Base-by-base conservation (phyloP, 768 basidiomycete species). In the Crassisporium funariophilum region DNA sequence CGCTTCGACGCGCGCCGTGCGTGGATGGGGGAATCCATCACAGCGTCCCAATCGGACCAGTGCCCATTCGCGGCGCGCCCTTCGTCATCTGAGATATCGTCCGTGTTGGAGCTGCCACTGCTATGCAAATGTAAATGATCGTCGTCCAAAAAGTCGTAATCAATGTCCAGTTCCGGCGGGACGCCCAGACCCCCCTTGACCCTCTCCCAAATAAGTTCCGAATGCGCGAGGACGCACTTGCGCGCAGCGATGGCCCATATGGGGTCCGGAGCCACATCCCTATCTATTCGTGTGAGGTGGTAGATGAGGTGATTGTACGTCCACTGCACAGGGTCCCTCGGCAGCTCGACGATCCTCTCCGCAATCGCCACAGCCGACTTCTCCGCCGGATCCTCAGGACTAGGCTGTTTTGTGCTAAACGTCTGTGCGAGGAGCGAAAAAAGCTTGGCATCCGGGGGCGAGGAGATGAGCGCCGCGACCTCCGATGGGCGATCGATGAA, bases 141-240 rank as follows among this genome's bases (percentile, higher is more conserved):
- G 23, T 60, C 59, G 16, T 60, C 55, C 21, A 60, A 35, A 31
- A 68, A 65, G 23, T 71, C 66, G 20, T 75, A 77, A 35, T 87
- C 84, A 23, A 82, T 66, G 54, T 91, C 86, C 16, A 95, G 72
- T 57, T 95, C 91, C 0, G 85, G 86, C 8, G 93, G 92, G 4
- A 93, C 85, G 4, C 93, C 93, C 1, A 97, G 72, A 0, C 89
- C 91, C 22, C 83, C 86, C 58, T 93, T 94, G 58, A 95, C 72
- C 46, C 91, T 80, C 64, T 95, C 91, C 93, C 93, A 97, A 45
- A 95, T 84, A 31, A 92, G 80, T 58, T 95, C 92, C 11, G 84
- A 87, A 53, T 84, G 85, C 19, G 79, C 68, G 16, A 88, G 72
- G 56, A 95, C 79, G 56, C 91, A 92, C 44, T 75, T 77, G n/a